phyloP scores from a whole-genome alignment of 2,329 filamentous ascomycete genomes.

The Cyphellophora europaea region DNA sequence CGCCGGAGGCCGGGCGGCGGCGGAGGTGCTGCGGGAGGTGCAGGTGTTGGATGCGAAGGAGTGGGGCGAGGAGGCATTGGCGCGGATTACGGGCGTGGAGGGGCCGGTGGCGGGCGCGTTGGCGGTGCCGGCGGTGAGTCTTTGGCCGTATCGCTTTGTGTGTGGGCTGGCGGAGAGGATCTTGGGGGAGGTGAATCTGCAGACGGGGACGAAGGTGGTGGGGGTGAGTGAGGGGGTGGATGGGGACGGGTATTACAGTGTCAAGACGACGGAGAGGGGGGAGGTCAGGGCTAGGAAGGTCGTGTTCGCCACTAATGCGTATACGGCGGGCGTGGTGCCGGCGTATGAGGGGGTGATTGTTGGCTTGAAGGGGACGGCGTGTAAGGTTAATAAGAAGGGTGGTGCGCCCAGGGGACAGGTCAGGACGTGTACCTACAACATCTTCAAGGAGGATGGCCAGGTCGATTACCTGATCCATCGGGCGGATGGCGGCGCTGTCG shows the following conservation, averaged over 20 bases:
- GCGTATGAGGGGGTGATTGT: slow-evolving; percentile 61
- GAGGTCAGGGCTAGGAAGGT: slow-evolving; percentile 52
- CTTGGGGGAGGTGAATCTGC: neutral
- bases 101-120: slow-evolving; percentile 17
- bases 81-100: slow-evolving; percentile 26
- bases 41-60: slow-evolving; percentile 1
- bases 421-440: slow-evolving; percentile 45
- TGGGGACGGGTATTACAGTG: slow-evolving; percentile 43
- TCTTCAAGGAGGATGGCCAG: slow-evolving; percentile 48
- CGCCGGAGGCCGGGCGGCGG: neutral
- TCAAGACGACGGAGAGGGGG: slow-evolving; percentile 61
- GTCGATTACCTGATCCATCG: slow-evolving; percentile 63
- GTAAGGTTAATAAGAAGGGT: slow-evolving; percentile 32
- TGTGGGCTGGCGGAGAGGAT: neutral
- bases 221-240: slow-evolving; percentile 20
- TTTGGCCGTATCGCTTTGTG: slow-evolving; percentile 23
- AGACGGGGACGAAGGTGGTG: slow-evolving; percentile 38
- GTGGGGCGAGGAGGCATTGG: neutral
- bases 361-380: slow-evolving; percentile 54
- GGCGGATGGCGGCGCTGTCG: slow-evolving; percentile 45
- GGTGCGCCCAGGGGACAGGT: slow-evolving; percentile 19
- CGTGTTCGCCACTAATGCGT: slow-evolving; percentile 74
- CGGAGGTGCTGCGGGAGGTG: neutral
- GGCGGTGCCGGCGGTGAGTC: neutral
- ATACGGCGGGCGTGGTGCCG: slow-evolving; percentile 67